Percentiles rank a stretch among this genome's conserved stretches.
Evolutionary conservation across 306 rosid genomes (phyloP).

Genomic region (Lupinus albus): DNA sequence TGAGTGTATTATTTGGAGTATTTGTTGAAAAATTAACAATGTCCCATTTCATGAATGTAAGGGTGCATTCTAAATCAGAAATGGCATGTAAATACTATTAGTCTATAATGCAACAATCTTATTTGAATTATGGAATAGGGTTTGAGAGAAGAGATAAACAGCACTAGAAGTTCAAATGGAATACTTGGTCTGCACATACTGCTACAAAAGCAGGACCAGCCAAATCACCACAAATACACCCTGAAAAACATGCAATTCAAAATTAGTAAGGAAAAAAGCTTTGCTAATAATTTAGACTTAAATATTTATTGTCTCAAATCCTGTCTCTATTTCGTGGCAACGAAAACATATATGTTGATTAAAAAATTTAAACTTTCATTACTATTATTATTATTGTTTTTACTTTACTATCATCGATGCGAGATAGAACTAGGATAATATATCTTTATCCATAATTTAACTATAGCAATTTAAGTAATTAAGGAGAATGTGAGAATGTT

Average conservation of each 20-base stretch:
- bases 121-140: constrained; percentile 37
- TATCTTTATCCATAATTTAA: too few relatives aligned
- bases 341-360: too few relatives aligned
- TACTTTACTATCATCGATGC: too few relatives aligned
- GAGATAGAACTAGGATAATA: too few relatives aligned
- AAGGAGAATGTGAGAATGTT: background rate
- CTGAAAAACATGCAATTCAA: constrained; percentile 46
- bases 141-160: constrained; percentile 26
- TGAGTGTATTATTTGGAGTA: background rate
- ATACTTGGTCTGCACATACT: constrained; percentile 42
- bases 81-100: constrained; percentile 21
- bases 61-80: background rate
- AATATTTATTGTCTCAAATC: too few relatives aligned
- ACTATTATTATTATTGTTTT: too few relatives aligned
- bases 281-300: too few relatives aligned
- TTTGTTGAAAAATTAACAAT: background rate
- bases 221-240: constrained; percentile 75
- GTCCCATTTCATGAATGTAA: constrained; percentile 5
- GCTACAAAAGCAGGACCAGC: constrained; percentile 75
- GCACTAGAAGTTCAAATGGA: constrained; percentile 47
- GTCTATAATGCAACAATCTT: constrained; percentile 25
- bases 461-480: constrained; percentile 3
- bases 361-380: too few relatives aligned
- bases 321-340: too few relatives aligned
- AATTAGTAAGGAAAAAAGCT: too few relatives aligned